phyloP scores from a whole-genome alignment of 805 yeast genomes.

The Cyberlindnera suaveolens region DNA sequence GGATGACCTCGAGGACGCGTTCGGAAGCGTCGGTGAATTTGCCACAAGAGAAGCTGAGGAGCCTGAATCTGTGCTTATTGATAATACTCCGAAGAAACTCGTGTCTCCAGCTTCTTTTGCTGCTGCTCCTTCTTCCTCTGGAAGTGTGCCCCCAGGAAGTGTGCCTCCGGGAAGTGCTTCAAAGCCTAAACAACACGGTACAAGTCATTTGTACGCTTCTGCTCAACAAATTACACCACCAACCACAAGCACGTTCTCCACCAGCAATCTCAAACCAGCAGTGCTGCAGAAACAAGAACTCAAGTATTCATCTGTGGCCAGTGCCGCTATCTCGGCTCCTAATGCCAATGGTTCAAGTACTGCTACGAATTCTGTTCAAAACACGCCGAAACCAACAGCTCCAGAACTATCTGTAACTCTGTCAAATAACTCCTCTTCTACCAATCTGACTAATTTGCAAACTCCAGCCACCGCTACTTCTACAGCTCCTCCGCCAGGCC shows the following conservation, averaged over 20 bases:
- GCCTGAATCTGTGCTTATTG: slow-evolving; percentile 6
- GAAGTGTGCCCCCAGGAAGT: too few relatives aligned
- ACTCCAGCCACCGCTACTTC: not conserved
- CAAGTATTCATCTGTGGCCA: slow-evolving; percentile 46
- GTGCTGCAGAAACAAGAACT: slow-evolving; percentile 48
- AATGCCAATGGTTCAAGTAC: not conserved
- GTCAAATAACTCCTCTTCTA: slow-evolving; percentile 2
- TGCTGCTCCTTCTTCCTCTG: too few relatives aligned
- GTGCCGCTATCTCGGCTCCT: slow-evolving; percentile 10
- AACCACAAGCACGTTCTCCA: slow-evolving; percentile 1
- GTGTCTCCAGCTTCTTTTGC: slow-evolving; percentile 13
- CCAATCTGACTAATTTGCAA: slow-evolving; percentile 5
- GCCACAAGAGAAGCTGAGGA: slow-evolving; percentile 13
- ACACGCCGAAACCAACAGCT: slow-evolving; percentile 16
- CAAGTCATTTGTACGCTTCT: not conserved
- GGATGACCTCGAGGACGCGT: slow-evolving; percentile 48
- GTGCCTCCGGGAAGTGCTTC: too few relatives aligned
- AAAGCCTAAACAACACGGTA: not conserved
- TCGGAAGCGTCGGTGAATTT: slow-evolving; percentile 42
- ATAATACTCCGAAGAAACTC: slow-evolving; percentile 32
- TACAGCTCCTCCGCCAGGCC: not conserved
- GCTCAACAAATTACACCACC: slow-evolving; percentile 3
- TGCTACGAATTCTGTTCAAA: slow-evolving; percentile 5
- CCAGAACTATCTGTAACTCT: slow-evolving; percentile 10
- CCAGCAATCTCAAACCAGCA: slow-evolving; percentile 41